Evolutionary conservation across 805 yeast genomes (phyloP), one percentile per base, ranked within the genome.

Genomic region (Lipomyces lipofer): DNA sequence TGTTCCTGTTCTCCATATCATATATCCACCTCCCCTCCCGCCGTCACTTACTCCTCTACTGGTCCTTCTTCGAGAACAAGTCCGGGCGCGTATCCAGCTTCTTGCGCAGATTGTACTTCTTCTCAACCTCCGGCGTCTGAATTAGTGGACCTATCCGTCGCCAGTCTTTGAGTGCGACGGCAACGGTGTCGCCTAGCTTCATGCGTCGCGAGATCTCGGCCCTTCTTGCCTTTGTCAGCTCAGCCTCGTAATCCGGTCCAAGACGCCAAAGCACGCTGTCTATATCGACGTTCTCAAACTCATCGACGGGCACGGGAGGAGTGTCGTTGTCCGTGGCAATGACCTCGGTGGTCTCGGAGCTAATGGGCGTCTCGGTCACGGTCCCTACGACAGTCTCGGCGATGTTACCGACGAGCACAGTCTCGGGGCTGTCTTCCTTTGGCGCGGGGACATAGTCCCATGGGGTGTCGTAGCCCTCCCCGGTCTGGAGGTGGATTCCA

Each of bases 401-500:
- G 5, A 38, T 8, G 10, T 39, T 22, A 3, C 29, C 54, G 17
- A 47, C 51, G 24, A 19, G 21, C 15, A 32, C 27, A 12, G 42
- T 21, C 35, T 30, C 47, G 8, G 48, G 43, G n/a, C 33, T 51
- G 17, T 45, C 50, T 32, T 45, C 47, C 17, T 33, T 50, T 8
- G 47, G n/a, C 32, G 35, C 40, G 13, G 56, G 59, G 5, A 47
- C 56, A 21, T 33, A 58, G 21, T 43, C 49, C 60, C 56, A 4
- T 32, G 68, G 65, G 4, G 70, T 67, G 44, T 67, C 67, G 66
- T 67, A 92, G 27, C 98, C 98, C 74, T 92, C 98, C 51, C 92
- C 96, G 9, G 73, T 71, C n/a, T 78, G 79, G 59, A 92, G 79
- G 12, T 69, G 69, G 24, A 83, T 73, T 30, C 94, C 94, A 56